phyloP scores from a whole-genome alignment of 768 basidiomycete species.

The Botryobasidium botryosum region DNA sequence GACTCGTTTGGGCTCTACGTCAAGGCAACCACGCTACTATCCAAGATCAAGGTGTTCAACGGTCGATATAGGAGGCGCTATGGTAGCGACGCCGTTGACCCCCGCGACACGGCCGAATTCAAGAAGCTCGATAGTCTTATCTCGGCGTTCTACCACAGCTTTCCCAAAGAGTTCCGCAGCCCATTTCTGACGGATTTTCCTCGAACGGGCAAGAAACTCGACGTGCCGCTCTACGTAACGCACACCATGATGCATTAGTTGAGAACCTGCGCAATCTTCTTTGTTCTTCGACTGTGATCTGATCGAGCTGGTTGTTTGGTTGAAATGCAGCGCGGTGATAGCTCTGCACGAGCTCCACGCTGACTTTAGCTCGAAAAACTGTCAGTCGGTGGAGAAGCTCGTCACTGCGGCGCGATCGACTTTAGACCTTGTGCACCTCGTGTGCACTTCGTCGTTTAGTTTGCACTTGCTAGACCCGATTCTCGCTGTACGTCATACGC shows the following conservation, averaged over 20 bases:
- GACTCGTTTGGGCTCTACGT: conserved; percentile 10
- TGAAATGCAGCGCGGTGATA: neutral
- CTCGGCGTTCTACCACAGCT: conserved; percentile 2
- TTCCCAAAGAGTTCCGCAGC: conserved; percentile 13
- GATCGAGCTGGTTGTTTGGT: neutral
- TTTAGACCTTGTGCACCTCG: neutral
- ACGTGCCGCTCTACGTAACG: conserved; percentile 2
- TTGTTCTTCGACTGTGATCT: neutral
- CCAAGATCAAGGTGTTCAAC: conserved; percentile 8
- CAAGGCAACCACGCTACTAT: conserved; percentile 7
- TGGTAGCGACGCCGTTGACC: conserved; percentile 21
- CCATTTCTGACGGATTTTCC: conserved; percentile 27
- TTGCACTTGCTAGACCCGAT: no score
- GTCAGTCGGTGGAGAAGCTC: neutral
- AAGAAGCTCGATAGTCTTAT: conserved; percentile 6
- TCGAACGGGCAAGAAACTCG: neutral
- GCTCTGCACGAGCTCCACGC: conserved; percentile 5
- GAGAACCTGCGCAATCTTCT: neutral
- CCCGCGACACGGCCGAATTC: conserved; percentile 11
- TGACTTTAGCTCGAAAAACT: neutral
- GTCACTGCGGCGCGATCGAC: neutral
- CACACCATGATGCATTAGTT: conserved; percentile 2
- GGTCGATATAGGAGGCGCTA: neutral
- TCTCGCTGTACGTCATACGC: no score
- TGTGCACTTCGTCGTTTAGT: neutral